A percentile compares a stretch with the other conserved stretches of the same genome.
phyloP scores from a whole-genome alignment of 1,284 basidiomycete genomes.

The Moesziomyces sp. region DNA sequence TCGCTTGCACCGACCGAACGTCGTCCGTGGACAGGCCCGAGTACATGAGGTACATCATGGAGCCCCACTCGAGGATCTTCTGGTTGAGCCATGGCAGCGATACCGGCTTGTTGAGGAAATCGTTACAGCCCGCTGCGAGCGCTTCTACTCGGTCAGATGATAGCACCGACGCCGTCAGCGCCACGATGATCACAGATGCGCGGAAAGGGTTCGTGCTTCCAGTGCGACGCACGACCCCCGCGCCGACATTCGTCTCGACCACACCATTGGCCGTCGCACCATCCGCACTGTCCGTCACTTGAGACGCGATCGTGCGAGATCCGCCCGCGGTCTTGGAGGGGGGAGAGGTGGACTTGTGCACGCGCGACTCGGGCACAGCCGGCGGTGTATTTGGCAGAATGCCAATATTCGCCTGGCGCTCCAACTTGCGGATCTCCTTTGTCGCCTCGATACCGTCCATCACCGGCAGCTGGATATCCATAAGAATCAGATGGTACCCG shows the following conservation, averaged over 20 bases:
- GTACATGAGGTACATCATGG: constrained; percentile 68
- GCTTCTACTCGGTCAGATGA: constrained; percentile 94
- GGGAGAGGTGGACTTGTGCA: too few relatives aligned
- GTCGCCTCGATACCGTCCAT: constrained; percentile 99
- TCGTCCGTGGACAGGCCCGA: constrained; percentile 46
- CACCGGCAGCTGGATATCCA: constrained; percentile 99
- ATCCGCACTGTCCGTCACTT: background rate
- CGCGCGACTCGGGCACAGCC: constrained; percentile 16
- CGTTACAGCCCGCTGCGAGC: constrained; percentile 96
- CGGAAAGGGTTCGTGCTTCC: constrained; percentile 74
- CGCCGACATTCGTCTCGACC: constrained; percentile 3
- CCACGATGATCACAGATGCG: constrained; percentile 97
- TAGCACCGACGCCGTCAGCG: constrained; percentile 90
- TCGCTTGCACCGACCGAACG: background rate
- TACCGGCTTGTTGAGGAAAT: constrained; percentile 98
- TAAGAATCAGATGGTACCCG: constrained; percentile 94
- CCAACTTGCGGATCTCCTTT: constrained; percentile 89
- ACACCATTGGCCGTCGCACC: constrained; percentile 7
- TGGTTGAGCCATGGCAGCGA: constrained; percentile 93
- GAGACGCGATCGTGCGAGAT: background rate
- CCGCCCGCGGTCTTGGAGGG: background rate
- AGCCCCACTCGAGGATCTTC: constrained; percentile 98
- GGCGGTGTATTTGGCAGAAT: constrained; percentile 77
- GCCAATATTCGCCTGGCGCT: constrained; percentile 76
- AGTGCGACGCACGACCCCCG: background rate